A percentile compares a stretch with the other conserved stretches of the same genome.
phyloP scores from a whole-genome alignment of 345 rosid species.

The Citrus trifoliata region DNA sequence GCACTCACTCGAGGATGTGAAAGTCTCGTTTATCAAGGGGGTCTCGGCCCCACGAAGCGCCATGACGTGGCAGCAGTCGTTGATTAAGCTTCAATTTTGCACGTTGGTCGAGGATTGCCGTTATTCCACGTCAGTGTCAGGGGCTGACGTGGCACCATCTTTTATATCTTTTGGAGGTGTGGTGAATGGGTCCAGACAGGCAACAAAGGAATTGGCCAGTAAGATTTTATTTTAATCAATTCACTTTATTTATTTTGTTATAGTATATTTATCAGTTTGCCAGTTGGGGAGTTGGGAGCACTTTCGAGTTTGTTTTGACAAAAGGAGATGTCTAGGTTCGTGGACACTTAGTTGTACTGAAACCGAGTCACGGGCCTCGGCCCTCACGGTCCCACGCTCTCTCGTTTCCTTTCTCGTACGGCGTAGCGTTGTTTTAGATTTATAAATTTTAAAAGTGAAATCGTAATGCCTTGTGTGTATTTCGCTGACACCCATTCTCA shows the following conservation, averaged over 20 bases:
- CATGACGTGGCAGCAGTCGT: background rate
- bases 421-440: background rate
- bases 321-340: conserved; percentile 30
- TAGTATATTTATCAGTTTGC: background rate
- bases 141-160: conserved; percentile 19
- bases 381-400: conserved; percentile 17
- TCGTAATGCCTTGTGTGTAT: background rate
- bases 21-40: background rate
- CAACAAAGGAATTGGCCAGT: conserved; percentile 1
- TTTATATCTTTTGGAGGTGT: too few relatives aligned
- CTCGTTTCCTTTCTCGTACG: conserved; percentile 22
- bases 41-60: background rate
- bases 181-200: background rate
- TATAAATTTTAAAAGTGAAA: background rate
- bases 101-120: conserved; percentile 12
- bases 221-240: background rate
- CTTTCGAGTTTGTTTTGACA: background rate
- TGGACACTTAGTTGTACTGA: conserved; percentile 31
- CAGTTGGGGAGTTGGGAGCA: background rate
- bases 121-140: conserved; percentile 22
- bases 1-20: background rate
- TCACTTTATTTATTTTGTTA: background rate
- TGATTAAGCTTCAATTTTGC: background rate
- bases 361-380: conserved; percentile 23
- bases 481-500: background rate